Base-by-base conservation (phyloP, 108 stramenopile genomes). In the Cyclotella choctawhatcheeana region DNA sequence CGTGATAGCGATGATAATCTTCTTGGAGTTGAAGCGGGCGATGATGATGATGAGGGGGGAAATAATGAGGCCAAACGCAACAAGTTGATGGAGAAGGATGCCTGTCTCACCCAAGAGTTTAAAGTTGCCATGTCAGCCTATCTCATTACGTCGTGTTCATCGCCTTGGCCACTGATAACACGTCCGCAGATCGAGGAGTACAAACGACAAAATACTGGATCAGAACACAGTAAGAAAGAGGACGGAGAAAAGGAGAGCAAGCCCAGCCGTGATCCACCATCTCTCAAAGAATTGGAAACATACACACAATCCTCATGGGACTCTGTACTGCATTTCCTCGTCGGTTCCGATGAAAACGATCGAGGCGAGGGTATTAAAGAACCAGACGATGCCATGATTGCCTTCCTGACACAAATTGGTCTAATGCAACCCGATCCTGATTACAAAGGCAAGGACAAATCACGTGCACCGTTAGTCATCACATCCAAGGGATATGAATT, bases 401-500 rank as follows among this genome's bases (percentile, higher is more conserved):
- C 76, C 25, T 90, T 93, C 53, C 61, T 93, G 5, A 71, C 86
- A n/a, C 73, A 87, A 34, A 93, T 89, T 24, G 82, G 88, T 37
- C 64, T 88, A 35, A 89, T 88, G 89, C 90, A 91, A 54, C 83
- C 82, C 14, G 93, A 94, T 88, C 93, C 93, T 13, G 93, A 94
- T 50, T 91, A 84, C 62, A 80, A 62, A 22, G 89, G 89, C 3
- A 56, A 44, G 24, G 78, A 86, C 64, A 61, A 52, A 24, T 63
- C 55, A 21, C 77, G 83, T 21, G 89, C 93, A 1, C 93, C 93
- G 2, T 60, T 92, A 34, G 89, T 94, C n/a, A 94, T 94, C 61
- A 90, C 90, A 5, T 82, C 88, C 25, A 86, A 88, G 66, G 93
- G 93, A 24, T 94, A 94, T 66, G 93, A 94, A 61, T 94, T 94